A percentile compares a stretch with the other conserved stretches of the same genome.
Evolutionary conservation across 805 yeast species (phyloP).

Genomic region (Metschnikowia gruessii): DNA sequence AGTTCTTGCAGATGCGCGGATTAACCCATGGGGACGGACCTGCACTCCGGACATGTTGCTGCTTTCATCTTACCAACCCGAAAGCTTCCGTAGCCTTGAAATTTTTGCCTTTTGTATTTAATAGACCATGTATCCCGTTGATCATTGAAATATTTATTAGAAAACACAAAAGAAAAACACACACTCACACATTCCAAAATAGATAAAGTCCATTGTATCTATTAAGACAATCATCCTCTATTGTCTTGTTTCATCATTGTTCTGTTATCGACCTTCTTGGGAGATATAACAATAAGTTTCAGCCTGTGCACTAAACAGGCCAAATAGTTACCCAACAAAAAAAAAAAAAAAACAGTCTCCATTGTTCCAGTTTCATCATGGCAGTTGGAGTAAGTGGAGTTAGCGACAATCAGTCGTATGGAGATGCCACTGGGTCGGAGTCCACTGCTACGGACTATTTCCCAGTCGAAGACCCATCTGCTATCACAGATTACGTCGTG

Average conservation of each 20-base stretch:
- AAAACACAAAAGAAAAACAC: no score
- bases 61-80: not conserved
- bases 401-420: not conserved
- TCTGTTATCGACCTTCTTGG: no score
- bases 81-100: not conserved
- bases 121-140: not conserved
- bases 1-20: not conserved
- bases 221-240: no score
- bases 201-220: no score
- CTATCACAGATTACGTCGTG: conserved; percentile 5
- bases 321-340: not conserved
- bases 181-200: no score
- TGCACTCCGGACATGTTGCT: conserved; percentile 1
- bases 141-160: no score
- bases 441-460: not conserved
- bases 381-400: conserved; percentile 1
- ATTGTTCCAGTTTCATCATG: not conserved
- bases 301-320: not conserved
- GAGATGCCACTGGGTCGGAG: conserved; percentile 3
- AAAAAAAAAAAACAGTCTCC: not conserved
- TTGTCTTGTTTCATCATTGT: no score
- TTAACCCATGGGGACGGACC: not conserved
- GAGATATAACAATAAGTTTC: no score
- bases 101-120: not conserved
- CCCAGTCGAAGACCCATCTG: conserved; percentile 2